Conservation (phyloP, 2,329 filamentous ascomycete species). For the Dothideomycetes sp. region DNA sequence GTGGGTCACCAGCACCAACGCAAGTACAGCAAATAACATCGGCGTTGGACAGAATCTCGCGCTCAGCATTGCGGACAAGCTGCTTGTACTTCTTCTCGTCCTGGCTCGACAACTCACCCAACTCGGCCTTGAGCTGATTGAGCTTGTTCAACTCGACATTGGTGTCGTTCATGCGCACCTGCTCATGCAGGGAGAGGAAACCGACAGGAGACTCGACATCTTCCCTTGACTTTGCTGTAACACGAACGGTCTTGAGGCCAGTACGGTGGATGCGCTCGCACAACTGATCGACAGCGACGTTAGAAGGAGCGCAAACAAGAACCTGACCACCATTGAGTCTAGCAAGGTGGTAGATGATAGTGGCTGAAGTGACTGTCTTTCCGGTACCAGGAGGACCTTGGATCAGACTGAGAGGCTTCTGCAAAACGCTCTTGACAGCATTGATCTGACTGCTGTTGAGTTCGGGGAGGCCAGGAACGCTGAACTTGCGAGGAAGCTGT, state of each 20-base stretch:
- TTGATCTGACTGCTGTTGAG: constrained; percentile 93
- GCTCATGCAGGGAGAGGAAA: constrained; percentile 90
- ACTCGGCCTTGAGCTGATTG: constrained; percentile 81
- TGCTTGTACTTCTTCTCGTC: constrained; percentile 99
- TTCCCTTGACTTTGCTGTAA: constrained; percentile 97
- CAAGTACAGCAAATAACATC: constrained; percentile 99
- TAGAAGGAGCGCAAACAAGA: constrained; percentile 91
- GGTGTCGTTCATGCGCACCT: constrained; percentile 94
- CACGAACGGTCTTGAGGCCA: constrained; percentile 88
- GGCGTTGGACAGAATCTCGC: constrained; percentile 87
- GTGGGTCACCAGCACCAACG: constrained; percentile 91
- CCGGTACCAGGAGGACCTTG: constrained; percentile 95
- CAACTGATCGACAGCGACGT: constrained; percentile 95
- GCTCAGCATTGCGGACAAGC: constrained; percentile 83
- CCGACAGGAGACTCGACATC: constrained; percentile 98
- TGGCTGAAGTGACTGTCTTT: constrained; percentile 97
- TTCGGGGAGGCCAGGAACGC: constrained; percentile 85
- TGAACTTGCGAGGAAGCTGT: constrained; percentile 92
- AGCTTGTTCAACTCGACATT: constrained; percentile 90
- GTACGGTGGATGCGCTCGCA: constrained; percentile 95
- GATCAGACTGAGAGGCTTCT: constrained; percentile 88
- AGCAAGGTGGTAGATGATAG: constrained; percentile 94
- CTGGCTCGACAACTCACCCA: constrained; percentile 84
- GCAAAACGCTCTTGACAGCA: constrained; percentile 88
- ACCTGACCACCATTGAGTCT: constrained; percentile 94